phyloP scores from a whole-genome alignment of 2,329 filamentous ascomycete genomes.

The Arthroderma sp. region DNA sequence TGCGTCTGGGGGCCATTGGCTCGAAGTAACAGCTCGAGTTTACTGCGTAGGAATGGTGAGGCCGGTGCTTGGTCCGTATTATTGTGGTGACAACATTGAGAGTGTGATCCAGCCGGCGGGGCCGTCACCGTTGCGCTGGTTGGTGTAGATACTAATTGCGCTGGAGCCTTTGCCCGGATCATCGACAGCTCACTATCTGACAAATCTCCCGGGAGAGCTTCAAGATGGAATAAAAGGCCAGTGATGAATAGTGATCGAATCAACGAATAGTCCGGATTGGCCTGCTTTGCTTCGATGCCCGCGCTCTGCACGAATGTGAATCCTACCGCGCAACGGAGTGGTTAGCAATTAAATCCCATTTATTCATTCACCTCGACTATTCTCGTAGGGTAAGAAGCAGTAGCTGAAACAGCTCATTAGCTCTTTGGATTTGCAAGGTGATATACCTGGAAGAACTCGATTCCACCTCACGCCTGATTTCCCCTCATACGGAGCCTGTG shows the following conservation, averaged over 20 bases:
- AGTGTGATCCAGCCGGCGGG: too few relatives aligned
- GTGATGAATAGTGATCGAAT: conserved; percentile 24
- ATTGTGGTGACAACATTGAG: too few relatives aligned
- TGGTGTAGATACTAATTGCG: too few relatives aligned
- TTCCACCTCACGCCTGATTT: conserved; percentile 13
- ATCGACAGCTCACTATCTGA: conserved; percentile 7
- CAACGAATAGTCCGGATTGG: conserved; percentile 19
- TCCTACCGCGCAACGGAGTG: conserved; percentile 13
- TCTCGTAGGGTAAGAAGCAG: neutral
- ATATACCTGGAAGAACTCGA: conserved; percentile 21
- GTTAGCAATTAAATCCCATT: neutral
- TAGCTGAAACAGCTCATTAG: neutral
- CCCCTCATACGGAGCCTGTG: neutral
- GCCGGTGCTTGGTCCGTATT: too few relatives aligned
- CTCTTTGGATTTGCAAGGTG: neutral
- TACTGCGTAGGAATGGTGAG: too few relatives aligned
- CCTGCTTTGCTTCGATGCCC: conserved; percentile 22
- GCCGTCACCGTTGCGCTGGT: too few relatives aligned
- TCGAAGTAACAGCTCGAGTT: too few relatives aligned
- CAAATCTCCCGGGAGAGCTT: conserved; percentile 22
- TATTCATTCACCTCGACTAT: neutral
- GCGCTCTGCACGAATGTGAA: conserved; percentile 25
- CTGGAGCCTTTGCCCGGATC: neutral
- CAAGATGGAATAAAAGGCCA: conserved; percentile 26
- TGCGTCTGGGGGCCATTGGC: neutral